Evolutionary conservation across 352 stramenopile genomes (phyloP), one percentile per base, ranked within the genome.

Genomic region (Phytophthora sp.): DNA sequence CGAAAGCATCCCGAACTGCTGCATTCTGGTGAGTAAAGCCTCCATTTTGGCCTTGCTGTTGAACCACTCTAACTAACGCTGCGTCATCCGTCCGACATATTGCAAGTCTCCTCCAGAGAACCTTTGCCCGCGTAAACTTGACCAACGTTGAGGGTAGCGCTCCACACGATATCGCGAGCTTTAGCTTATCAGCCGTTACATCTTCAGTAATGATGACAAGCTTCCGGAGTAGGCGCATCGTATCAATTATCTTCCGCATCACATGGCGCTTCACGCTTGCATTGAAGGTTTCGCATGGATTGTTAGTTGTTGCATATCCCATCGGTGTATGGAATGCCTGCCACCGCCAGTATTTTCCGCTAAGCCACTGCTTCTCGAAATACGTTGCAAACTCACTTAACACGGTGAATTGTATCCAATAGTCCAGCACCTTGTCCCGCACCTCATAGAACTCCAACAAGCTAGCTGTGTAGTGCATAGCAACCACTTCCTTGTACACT

Each of bases 201-300:
- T 50, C 56, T 24, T 64, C 42, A 24, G n/a, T 7, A 29, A 55
- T 50, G 16, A 51, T n/a, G 2, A 31, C 5, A 41, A 52, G 5
- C 18, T 46, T 62, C n/a, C 27, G 39, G 2, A 53, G 20, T 8
- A 53, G 30, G 1, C 54, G 26, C 13, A 23, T 29, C 7, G 41
- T 62, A 20, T 62, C 39, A 30, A 62, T 53, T 41, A 53, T 46
- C 15, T 53, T 57, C 1, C 31, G 27, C 41, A 62, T 54, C 1
- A 46, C 31, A 45, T 54, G 54, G 7, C 20, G 20, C 30, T 62
- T 62, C 7, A 54, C 41, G 6, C 35, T 58, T 38, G 36, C 51
- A n/a, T 54, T n/a, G 41, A 53, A 62, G 2, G 41, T 54, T 62
- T 62, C 41, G 44, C 41, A 54, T 1, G 41, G 54, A 24, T 62